Conservation (phyloP, 2,329 filamentous ascomycete genomes). For the Pyrenochaeta sp. region DNA sequence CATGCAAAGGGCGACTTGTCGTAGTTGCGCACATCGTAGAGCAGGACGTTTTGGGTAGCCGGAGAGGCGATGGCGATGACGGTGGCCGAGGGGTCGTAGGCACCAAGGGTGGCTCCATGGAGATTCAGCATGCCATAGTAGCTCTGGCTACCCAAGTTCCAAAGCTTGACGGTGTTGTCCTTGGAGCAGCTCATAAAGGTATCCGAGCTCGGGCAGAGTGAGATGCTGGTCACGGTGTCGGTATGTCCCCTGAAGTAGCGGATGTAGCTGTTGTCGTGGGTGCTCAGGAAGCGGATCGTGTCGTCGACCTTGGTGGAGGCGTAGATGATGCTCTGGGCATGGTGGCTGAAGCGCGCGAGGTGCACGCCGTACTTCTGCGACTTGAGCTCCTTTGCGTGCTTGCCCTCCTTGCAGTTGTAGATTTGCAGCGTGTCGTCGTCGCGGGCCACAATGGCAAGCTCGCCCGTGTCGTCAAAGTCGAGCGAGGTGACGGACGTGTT, state of each 20-base stretch:
- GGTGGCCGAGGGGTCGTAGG: conserved; percentile 90
- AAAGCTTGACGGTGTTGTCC: conserved; percentile 90
- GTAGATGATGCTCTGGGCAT: conserved; percentile 89
- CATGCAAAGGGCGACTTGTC: conserved; percentile 88
- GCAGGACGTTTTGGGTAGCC: conserved; percentile 76
- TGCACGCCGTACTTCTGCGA: conserved; percentile 98
- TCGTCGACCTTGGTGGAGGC: conserved; percentile 95
- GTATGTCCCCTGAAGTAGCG: conserved; percentile 95
- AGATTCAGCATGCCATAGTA: conserved; percentile 82
- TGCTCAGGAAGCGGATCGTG: conserved; percentile 85
- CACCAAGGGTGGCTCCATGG: conserved; percentile 79
- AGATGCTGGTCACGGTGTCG: conserved; percentile 80
- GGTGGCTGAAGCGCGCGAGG: conserved; percentile 92
- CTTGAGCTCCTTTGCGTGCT: conserved; percentile 84
- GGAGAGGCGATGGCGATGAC: conserved; percentile 91
- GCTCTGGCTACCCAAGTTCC: conserved; percentile 84
- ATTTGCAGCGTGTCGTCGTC: conserved; percentile 96
- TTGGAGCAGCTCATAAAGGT: conserved; percentile 90
- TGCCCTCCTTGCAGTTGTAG: conserved; percentile 91
- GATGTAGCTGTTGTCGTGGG: conserved; percentile 94
- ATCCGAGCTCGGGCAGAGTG: conserved; percentile 82
- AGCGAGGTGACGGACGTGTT: conserved; percentile 80
- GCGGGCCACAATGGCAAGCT: conserved; percentile 87
- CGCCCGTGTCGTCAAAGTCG: conserved; percentile 95
- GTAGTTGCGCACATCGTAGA: conserved; percentile 94